Base-by-base conservation (phyloP, 202 grass and related monocot species). In the Digitaria exilis region DNA sequence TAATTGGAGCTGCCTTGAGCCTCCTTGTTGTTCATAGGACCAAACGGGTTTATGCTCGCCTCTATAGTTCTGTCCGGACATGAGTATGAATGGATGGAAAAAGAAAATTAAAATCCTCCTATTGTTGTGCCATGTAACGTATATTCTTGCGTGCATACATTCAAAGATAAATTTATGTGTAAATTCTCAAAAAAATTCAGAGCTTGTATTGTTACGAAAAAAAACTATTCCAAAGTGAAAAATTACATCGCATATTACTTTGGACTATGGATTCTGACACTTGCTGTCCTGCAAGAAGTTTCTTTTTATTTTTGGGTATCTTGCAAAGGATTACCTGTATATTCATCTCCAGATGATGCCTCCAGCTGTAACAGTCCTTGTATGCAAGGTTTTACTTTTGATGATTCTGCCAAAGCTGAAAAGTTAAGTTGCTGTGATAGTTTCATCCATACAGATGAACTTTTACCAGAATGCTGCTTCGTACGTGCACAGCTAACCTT, bases 1-100 rank as follows among this genome's bases (percentile, higher is more conserved):
- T 85, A 17, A 49, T 94, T 42, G 92, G 80, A 22, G 85, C 80
- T 29, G 37, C 77, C 37, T 85, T 97, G 75, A 94, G 86, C 73
- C 55, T 94, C 35, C 44, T 92, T 25, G 81, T 94, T 76, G 92
- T 97, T 72, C 59, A 89, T 58, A 87, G 94, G 75, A 97, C 92
- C 15, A 92, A 83, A n/a, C 56, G 25, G 17, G 94, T 94, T 25
- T 97, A 97, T 71, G 43, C 72, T 29, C 82, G 76, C 17, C 79
- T 94, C 25, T 94, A 97, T 49, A 87, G 73, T 24, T 58, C 59
- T 64, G 51, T 76, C 56, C 45, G 9, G 58, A 83, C 63, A 83
- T 93, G 74, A 95, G 67, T 37, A 42, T 75, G 8, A 4, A 19
- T 73, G 57, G 57, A 80, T 65, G 42, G 56, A 39, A 65, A 48